Percentiles rank a stretch among this genome's conserved stretches.
Evolutionary conservation across 768 basidiomycete genomes (phyloP).

Genomic region (Agrocybe praecox): DNA sequence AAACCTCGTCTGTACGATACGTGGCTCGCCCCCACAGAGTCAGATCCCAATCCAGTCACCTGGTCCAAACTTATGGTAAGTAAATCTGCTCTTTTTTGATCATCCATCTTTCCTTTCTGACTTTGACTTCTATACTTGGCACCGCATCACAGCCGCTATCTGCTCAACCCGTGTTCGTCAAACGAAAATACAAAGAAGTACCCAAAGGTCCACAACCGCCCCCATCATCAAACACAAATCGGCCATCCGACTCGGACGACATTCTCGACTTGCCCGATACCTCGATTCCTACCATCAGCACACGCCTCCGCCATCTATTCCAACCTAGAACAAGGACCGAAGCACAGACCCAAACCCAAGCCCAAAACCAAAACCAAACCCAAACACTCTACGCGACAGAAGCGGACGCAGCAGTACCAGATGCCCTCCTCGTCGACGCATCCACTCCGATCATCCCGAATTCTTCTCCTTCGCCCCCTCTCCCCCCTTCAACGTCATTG

Average conservation of each 20-base stretch:
- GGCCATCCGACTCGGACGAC: no score
- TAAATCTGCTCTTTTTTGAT: constrained; percentile 6
- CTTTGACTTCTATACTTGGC: constrained; percentile 8
- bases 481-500: background rate
- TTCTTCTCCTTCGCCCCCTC: background rate
- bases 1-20: constrained; percentile 55
- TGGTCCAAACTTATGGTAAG: constrained; percentile 55
- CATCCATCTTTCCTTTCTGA: constrained; percentile 8
- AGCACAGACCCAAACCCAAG: no score
- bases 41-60: constrained; percentile 23
- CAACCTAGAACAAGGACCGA: no score
- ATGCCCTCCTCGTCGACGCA: no score
- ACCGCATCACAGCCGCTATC: constrained; percentile 38
- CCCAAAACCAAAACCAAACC: no score
- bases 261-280: no score
- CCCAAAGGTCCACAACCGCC: constrained; percentile 14
- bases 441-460: no score
- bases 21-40: constrained; percentile 33
- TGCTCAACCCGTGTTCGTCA: constrained; percentile 35
- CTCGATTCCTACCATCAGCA: no score
- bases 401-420: no score
- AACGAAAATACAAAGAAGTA: constrained; percentile 29
- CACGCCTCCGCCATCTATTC: no score
- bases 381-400: background rate
- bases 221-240: constrained; percentile 3